Evolutionary conservation across 164 flowering plant genomes (phyloP), one percentile per base, ranked within the genome.

Genomic region (Tetracentron sinense): DNA sequence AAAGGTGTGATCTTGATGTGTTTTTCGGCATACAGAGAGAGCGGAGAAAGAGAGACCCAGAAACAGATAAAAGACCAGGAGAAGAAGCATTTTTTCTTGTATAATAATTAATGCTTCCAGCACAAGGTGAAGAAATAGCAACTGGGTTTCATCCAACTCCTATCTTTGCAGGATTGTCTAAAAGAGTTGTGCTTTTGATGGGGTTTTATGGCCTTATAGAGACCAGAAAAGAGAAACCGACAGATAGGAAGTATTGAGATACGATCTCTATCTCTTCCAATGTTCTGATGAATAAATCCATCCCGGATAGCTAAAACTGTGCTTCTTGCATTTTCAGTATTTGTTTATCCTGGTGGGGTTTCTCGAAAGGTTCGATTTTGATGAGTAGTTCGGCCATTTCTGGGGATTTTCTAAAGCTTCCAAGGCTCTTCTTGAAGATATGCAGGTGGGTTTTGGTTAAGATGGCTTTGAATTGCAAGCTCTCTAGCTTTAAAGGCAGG

Each of bases 401-500:
- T 56, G 82, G 78, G 28, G 58, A 72, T 61, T 56, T 77, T 53
- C 70, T 79, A 38, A 76, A 75, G 79, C 71, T 81, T 49, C 79
- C 78, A 31, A 75, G 75, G 61, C 59, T 70, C 26, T 68, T 79
- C 54, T 56, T 80, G 69, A 81, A 68, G 73, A 75, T 70, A 74
- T 75, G 80, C 65, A 66, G 66, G 78, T 81, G 81, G 83, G 69
- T 73, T 77, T 70, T 81, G 67, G 71, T 73, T 42, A 78, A 63
- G 35, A 87, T 87, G 96, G 77, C 90, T 60, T 60, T 76, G 69
- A 76, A 80, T 79, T 72, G 77, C 73, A 78, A 74, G 70, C 38
- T 67, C 17, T 69, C 77, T 69, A 72, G 74, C 25, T 68, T 59
- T 59, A 79, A 70, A 71, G 74, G 78, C 25, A 71, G 49, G 19